phyloP scores from a whole-genome alignment of 495 filamentous ascomycete species.

The Immersiella caudata region DNA sequence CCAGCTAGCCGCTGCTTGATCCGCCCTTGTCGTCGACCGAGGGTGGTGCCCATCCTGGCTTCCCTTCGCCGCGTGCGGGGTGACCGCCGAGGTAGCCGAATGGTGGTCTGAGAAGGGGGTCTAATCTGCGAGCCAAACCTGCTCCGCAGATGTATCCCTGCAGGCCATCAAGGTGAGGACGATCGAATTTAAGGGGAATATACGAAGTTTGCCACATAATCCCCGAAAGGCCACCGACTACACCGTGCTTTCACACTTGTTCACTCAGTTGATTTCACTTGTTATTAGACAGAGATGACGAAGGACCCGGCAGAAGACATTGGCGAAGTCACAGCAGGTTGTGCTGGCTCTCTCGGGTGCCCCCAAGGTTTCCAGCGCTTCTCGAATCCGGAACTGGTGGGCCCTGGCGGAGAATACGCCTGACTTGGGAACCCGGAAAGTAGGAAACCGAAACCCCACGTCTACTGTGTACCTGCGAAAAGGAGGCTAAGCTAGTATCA shows the following conservation, averaged over 20 bases:
- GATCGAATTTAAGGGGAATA: constrained; percentile 8
- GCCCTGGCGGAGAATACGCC: constrained; percentile 15
- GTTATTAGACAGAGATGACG: neutral
- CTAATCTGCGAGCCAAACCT: constrained; percentile 19
- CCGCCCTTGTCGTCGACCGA: neutral
- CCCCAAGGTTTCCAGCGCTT: neutral
- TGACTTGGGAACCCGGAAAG: constrained; percentile 11
- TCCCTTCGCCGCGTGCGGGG: neutral
- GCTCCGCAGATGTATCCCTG: neutral
- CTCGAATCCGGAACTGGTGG: constrained; percentile 10
- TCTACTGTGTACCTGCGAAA: neutral
- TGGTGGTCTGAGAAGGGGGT: constrained; percentile 4
- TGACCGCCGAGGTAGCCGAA: neutral
- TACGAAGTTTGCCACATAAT: neutral
- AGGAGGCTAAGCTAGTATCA: no score
- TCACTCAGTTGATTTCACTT: neutral
- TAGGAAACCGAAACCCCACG: constrained; percentile 10
- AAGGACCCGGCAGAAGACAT: constrained; percentile 7
- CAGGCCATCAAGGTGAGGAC: constrained; percentile 13
- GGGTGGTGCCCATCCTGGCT: constrained; percentile 5
- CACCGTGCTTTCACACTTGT: constrained; percentile 13
- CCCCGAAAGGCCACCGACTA: neutral
- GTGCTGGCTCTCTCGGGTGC: neutral
- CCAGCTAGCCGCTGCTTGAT: neutral
- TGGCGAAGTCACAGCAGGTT: neutral